Base-by-base conservation (phyloP, 2,329 filamentous ascomycete species). In the Sarocladium brachiariae region DNA sequence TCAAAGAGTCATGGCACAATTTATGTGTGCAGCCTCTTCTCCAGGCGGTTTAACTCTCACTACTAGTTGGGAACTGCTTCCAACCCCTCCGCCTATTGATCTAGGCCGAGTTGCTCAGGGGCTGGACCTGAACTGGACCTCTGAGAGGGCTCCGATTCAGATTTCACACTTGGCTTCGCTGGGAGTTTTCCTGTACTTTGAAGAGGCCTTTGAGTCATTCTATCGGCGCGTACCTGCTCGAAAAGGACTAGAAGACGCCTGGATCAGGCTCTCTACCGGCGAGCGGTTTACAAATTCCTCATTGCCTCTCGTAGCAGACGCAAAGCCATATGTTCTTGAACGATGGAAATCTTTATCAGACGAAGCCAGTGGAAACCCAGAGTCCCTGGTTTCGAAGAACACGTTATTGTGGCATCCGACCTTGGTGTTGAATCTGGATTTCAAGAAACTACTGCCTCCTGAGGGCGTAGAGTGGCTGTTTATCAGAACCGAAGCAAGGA, bases 321-420 rank as follows among this genome's bases (percentile, higher is more conserved):
- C 80, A 65, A 87, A 83, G 58, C 84, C 83, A 5, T 79, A 81
- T 64, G 73, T 84, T 31, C 65, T 86, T 19, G 80, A 86, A 63
- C 64, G 65, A 9, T 70, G 67, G 51, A 58, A 64, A 24, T 63
- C 66, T 18, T 49, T 48, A 23, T 56, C 53, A 34, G 53, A 52
- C 31, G 58, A 58, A 7, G 55, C 60, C 33, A 56, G 30, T 14
- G 30, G 8, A 8, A 14, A 31, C 8, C 8, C 8, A 14, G 30
- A 31, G 30, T 14, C 30, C 59, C 10, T 18, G 9, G 18, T 13
- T 13, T 25, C 19, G 19, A 3, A 31, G 14, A 14, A 31, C 8
- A 56, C 63, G 27, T n/a, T n/a, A n/a, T 79, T 78, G 57, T 89
- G 84, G 85, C 87, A 86, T 61, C 85, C 84, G 0, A 91, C 86